phyloP scores from a whole-genome alignment of 1,284 basidiomycete species.

The Cerioporus squamosus region DNA sequence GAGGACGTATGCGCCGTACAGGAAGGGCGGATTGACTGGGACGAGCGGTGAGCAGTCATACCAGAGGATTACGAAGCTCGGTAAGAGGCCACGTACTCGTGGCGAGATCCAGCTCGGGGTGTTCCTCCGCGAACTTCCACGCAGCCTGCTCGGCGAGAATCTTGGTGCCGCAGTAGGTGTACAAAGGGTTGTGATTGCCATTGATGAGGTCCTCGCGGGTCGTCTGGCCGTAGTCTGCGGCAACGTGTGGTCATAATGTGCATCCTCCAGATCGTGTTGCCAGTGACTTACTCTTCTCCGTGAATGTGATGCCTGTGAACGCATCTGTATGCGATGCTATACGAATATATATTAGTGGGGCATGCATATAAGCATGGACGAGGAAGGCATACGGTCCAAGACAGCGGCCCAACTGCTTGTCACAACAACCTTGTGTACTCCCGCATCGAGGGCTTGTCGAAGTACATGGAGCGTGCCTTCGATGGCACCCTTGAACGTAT shows the following conservation, averaged over 20 bases:
- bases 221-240: slow-evolving; percentile 24
- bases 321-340: neutral
- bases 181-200: slow-evolving; percentile 1
- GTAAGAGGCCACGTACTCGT: slow-evolving; percentile 17
- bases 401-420: slow-evolving; percentile 24
- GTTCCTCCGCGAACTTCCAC: slow-evolving; percentile 32
- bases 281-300: slow-evolving; percentile 9
- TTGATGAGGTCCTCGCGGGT: slow-evolving; percentile 22
- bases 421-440: slow-evolving; percentile 33
- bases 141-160: slow-evolving; percentile 27
- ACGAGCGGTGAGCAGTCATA: neutral
- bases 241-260: too few relatives aligned
- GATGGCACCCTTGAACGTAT: slow-evolving; percentile 33
- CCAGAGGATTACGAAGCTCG: too few relatives aligned
- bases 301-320: neutral
- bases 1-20: slow-evolving; percentile 19
- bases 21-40: slow-evolving; percentile 23
- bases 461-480: slow-evolving; percentile 35
- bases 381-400: slow-evolving; percentile 14
- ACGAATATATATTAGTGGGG: too few relatives aligned
- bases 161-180: slow-evolving; percentile 27
- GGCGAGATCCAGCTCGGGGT: slow-evolving; percentile 28
- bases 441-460: slow-evolving; percentile 32
- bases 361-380: too few relatives aligned
- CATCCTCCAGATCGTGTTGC: too few relatives aligned